phyloP scores from a whole-genome alignment of 2,329 filamentous ascomycete species.

The Colletotrichum sp. region DNA sequence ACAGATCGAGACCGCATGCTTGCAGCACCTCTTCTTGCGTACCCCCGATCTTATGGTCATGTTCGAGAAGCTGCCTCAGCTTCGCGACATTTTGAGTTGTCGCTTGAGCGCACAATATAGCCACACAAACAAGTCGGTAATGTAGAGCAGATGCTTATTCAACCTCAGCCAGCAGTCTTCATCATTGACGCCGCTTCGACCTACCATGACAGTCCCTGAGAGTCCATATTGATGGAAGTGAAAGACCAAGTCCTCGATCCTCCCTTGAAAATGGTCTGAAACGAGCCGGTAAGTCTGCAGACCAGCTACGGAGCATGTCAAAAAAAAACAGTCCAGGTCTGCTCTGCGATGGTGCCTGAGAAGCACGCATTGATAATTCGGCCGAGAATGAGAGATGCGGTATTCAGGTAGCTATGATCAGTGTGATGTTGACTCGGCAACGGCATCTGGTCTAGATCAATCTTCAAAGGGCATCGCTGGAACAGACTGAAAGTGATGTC shows the following conservation, averaged over 20 bases:
- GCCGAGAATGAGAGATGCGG: slow-evolving; percentile 46
- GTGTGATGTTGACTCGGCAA: slow-evolving; percentile 5
- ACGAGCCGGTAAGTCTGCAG: slow-evolving; percentile 30
- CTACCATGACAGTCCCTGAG: slow-evolving; percentile 48
- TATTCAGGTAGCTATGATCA: slow-evolving; percentile 42
- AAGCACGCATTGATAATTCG: slow-evolving; percentile 47
- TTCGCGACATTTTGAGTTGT: not conserved
- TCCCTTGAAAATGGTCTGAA: slow-evolving; percentile 35
- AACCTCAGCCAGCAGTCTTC: not conserved
- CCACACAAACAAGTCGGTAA: slow-evolving; percentile 42
- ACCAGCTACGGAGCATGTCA: slow-evolving; percentile 33
- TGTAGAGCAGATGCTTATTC: slow-evolving; percentile 44
- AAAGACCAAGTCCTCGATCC: not conserved
- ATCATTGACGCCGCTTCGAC: not conserved
- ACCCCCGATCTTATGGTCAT: too few relatives aligned
- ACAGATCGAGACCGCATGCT: slow-evolving; percentile 40
- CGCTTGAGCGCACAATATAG: slow-evolving; percentile 32
- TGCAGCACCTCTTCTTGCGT: slow-evolving; percentile 33
- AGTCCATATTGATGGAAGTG: slow-evolving; percentile 44
- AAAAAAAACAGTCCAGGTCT: slow-evolving; percentile 26
- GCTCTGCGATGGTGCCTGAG: not conserved
- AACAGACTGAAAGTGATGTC: slow-evolving; percentile 60
- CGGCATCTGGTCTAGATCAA: slow-evolving; percentile 33
- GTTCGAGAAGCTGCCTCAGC: not conserved
- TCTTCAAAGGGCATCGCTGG: slow-evolving; percentile 44